Conservation (phyloP, 805 yeast genomes). For the Candida nemodendra region DNA sequence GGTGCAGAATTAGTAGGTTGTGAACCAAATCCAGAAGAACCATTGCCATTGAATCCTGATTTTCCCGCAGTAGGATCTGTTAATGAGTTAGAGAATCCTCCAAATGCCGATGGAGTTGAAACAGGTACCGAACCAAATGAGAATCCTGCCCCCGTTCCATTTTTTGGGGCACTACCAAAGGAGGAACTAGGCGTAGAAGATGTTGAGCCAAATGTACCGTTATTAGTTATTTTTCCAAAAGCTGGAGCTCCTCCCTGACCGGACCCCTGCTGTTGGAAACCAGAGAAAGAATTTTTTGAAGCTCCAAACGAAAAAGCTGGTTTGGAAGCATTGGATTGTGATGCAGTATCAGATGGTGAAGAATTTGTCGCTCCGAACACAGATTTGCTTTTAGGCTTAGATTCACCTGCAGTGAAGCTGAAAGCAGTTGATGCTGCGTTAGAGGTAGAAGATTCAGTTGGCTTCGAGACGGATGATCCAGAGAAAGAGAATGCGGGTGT, state of each 20-base stretch:
- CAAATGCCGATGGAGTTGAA: slow-evolving; percentile 10
- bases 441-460: slow-evolving; percentile 2
- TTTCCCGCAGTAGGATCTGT: slow-evolving; percentile 19
- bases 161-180: slow-evolving; percentile 4
- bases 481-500: slow-evolving; percentile 5
- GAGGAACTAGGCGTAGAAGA: slow-evolving; percentile 10
- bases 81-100: slow-evolving; percentile 13
- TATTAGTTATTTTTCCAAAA: no score
- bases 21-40: not conserved
- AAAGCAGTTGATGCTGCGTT: slow-evolving; percentile 2
- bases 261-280: no score
- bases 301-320: slow-evolving; percentile 10
- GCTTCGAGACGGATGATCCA: not conserved
- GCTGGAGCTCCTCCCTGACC: slow-evolving; percentile 5
- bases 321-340: slow-evolving; percentile 2
- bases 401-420: not conserved
- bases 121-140: slow-evolving; percentile 17
- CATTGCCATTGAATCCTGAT: slow-evolving; percentile 4
- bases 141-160: slow-evolving; percentile 8
- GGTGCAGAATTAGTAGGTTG: slow-evolving; percentile 1
- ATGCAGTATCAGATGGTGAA: not conserved
- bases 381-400: not conserved
- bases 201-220: not conserved
- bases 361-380: slow-evolving; percentile 1
- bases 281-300: no score